Evolutionary conservation across 495 filamentous ascomycete genomes (phyloP).

Genomic region (Darksidea phi): DNA sequence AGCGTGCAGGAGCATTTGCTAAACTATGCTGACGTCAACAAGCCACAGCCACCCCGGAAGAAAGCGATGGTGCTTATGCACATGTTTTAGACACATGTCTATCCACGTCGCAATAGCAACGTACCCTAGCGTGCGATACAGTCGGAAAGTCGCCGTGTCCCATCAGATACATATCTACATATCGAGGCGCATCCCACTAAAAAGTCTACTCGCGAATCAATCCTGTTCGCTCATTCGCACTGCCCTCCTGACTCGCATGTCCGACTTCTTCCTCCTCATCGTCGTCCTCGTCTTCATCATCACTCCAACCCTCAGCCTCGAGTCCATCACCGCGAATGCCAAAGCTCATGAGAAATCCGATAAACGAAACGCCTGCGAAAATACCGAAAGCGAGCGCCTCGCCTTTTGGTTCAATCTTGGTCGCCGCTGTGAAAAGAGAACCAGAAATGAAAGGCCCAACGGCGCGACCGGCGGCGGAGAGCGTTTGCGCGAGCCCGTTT

Average conservation of each 20-base stretch:
- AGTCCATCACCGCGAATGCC: conserved; percentile 62
- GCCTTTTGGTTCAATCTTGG: conserved; percentile 70
- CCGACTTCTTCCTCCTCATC: conserved; percentile 38
- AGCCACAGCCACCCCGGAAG: too few species aligned
- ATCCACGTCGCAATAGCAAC: too few species aligned
- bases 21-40: too few species aligned
- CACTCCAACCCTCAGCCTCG: conserved; percentile 61
- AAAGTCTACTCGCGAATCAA: conserved; percentile 17
- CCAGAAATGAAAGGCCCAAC: conserved; percentile 87
- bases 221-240: conserved; percentile 11
- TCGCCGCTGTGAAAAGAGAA: conserved; percentile 72
- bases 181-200: too few species aligned
- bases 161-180: too few species aligned
- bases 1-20: too few species aligned
- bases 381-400: conserved; percentile 80
- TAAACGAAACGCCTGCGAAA: conserved; percentile 73
- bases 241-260: neutral
- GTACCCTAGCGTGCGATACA: too few species aligned
- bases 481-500: conserved; percentile 90
- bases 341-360: conserved; percentile 74
- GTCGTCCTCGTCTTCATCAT: conserved; percentile 57
- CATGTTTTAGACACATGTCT: too few species aligned
- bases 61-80: too few species aligned
- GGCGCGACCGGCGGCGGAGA: conserved; percentile 87
- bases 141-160: too few species aligned